Base-by-base conservation (phyloP, 2,329 filamentous ascomycete genomes). In the Cordyceps tenuipes region DNA sequence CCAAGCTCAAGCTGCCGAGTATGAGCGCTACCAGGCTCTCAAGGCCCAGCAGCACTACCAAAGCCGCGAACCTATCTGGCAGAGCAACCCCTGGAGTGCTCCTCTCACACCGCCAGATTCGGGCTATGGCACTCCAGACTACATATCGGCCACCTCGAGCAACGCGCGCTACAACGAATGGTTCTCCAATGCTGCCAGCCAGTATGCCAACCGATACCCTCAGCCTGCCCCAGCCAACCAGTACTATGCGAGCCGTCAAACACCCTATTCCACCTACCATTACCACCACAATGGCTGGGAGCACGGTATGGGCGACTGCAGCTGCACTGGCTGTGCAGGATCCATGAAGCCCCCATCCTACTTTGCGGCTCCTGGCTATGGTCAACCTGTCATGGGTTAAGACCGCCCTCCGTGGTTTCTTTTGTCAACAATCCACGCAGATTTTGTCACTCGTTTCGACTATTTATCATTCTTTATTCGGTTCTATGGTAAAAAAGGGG, bases 51-150 rank as follows among this genome's bases (percentile, higher is more conserved):
- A 72, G 48, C 68, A 71, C 41, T 83, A 79, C 64, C 75, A 75
- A 44, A 64, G 74, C 5, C 77, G 76, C 39, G 80, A 83, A 50
- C 70, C 71, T 13, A 70, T 73, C 2, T 79, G 79, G 75, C 67
- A 72, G 39, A 73, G 75, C 60, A 78, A 78, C 62, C 73, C 78
- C 15, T 74, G 76, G 76, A 72, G 71, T 13, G 76, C 77, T 52
- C 81, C 81, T 7, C 71, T 84, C 60, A 84, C 82, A 0, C 82
- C 82, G 2, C 82, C 82, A 1, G 82, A 85, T 63, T 85, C 82
- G 21, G 82, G 82, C 6, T 85, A 85, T 60, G 81, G 82, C 48
- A 85, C 82, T 0, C 82, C 82, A 5, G 82, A 85, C 65, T 82
- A 84, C 63, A 77, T 79, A 69, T 83, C 82, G 47, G 79, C 82